phyloP scores from a whole-genome alignment of 106 monocot genomes.

The Apostasia shenzhenica region DNA sequence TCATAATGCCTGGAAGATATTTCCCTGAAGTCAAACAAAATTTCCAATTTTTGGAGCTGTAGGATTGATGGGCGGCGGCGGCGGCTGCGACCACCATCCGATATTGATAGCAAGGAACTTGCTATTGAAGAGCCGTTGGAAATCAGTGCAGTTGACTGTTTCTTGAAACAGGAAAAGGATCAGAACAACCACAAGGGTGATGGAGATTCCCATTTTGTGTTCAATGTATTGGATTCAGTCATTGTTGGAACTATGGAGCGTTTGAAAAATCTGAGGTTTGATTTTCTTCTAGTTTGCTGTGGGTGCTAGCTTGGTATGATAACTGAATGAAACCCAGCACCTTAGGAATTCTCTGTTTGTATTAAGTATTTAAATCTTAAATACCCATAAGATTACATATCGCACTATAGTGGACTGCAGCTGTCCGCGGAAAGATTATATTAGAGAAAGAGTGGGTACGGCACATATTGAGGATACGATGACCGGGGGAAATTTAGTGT shows the following conservation, averaged over 20 bases:
- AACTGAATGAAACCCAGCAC: neutral
- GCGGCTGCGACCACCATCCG: neutral
- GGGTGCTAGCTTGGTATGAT: constrained; percentile 5
- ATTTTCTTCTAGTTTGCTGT: constrained; percentile 6
- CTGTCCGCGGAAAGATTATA: no score
- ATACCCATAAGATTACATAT: neutral
- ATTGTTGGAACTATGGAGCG: constrained; percentile 52
- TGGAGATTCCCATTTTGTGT: constrained; percentile 27
- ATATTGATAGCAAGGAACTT: constrained; percentile 13
- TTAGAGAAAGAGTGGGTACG: no score
- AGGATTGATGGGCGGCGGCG: constrained; percentile 3
- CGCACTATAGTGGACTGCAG: no score
- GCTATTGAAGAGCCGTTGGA: constrained; percentile 15
- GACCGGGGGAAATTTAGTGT: no score
- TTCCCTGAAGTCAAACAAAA: neutral
- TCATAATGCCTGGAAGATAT: neutral
- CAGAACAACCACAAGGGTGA: constrained; percentile 9
- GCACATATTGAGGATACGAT: no score
- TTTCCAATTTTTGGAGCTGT: neutral
- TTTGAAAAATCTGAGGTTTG: constrained; percentile 48
- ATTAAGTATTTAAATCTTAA: neutral
- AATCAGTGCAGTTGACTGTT: constrained; percentile 12
- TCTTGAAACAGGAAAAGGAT: constrained; percentile 13
- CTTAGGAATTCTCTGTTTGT: neutral
- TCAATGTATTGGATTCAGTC: constrained; percentile 53